Evolutionary conservation across 495 filamentous ascomycete species (phyloP), one percentile per base, ranked within the genome.

Genomic region (Podospora tetraspora): DNA sequence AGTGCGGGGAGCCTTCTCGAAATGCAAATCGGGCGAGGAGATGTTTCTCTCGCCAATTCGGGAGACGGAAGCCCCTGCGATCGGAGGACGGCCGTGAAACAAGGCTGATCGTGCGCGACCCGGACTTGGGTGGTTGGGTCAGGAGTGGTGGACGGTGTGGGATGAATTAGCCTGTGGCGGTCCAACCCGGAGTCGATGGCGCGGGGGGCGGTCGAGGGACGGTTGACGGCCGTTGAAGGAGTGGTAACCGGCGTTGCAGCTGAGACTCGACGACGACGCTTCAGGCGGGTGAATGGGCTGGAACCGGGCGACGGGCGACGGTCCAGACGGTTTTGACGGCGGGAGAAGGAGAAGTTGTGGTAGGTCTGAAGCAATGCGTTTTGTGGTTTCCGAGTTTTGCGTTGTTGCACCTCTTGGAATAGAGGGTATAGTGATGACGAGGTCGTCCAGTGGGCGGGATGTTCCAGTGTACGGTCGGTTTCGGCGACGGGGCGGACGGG

Each of bases 151-250:
- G 63, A 64, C 43, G 58, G 72, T 70, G 32, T 64, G 71, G 59
- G 29, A 66, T 66, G 68, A 52, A 72, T 75, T 72, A 75, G 71
- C 68, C 75, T 77, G 73, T 61, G 67, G 27, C 27, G 61, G 67
- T 21, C 16, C 3, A 34, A 32, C 56, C 43, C 32, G 63, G 59
- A 57, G 62, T 59, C 23, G 27, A 69, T 25, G 52, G 61, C 29
- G 29, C 58, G 59, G 63, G 34, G 29, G 68, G 43, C 59, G 57
- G 63, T 29, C 23, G 60, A 64, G 25, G 21, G 19, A 52, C 24
- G 32, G 58, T 62, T 62, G 62, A 58, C 57, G 66, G 34, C 69
- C 69, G 66, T 52, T 52, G 43, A 52, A 52, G 19, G 34, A 3
- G 34, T 6, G 34, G 68, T 12, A 68, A 23, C 24, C 10, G 57